Base-by-base conservation (phyloP, 257 asterid genomes). In the Thymus mandschuricus region DNA sequence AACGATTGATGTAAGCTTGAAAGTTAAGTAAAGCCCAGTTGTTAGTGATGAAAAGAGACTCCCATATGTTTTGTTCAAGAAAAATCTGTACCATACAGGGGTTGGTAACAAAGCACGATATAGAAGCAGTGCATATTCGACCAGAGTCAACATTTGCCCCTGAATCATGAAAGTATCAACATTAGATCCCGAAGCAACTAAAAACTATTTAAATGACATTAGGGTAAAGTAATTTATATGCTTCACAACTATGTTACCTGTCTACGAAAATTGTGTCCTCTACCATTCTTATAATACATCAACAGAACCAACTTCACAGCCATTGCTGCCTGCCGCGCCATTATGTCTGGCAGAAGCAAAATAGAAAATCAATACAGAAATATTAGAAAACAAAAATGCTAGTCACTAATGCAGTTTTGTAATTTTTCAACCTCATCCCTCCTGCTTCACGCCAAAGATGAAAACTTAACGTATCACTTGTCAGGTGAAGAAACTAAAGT, bases 71-170 rank as follows among this genome's bases (percentile, higher is more conserved):
- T 92, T 90, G 96, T 90, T 92, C 81, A 90, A 78, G 84, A 92
- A 92, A 86, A 92, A 92, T 76, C 92, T 85, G 78, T 90, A 92
- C 98, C 98, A 92, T 55, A 92, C 97, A 73, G 98, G 96, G 78
- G 97, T 66, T 44, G 98, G 96, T 74, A 92, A 84, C 80, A 92
- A 72, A 49, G 97, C 96, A 80, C 98, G 96, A 86, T 90, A 92
- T 41, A 92, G 82, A 80, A 92, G 87, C 83, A 92, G 80, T 9
- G 88, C 64, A 78, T 92, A 90, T 77, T 92, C 98, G 59, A 92
- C 91, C 74, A 90, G 83, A 79, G 98, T 92, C 75, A 92, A 82
- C 88, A 92, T 83, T 82, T 90, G 98, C 60, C 95, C 98, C 98
- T 92, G 81, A 74, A 84, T 63, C 38, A 78, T 67, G 50, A 64